phyloP scores from a whole-genome alignment of 768 basidiomycete species.

The Hygrocybe punicea region DNA sequence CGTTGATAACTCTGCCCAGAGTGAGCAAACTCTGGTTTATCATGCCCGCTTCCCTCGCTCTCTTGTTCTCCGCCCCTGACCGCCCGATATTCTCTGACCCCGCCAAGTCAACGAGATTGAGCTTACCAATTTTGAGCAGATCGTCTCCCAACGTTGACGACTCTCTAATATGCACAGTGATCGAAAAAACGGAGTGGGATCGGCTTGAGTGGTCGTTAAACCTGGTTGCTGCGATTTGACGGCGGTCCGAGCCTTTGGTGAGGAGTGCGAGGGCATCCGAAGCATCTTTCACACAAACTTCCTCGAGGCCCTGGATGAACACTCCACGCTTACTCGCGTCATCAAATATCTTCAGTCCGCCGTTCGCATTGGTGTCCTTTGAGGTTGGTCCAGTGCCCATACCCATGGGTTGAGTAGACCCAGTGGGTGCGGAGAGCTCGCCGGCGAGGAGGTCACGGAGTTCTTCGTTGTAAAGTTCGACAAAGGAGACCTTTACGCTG shows the following conservation, averaged over 20 bases:
- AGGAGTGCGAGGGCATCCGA: conserved; percentile 80
- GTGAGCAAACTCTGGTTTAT: conserved; percentile 97
- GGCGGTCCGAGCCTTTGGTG: conserved; percentile 82
- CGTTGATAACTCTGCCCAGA: conserved; percentile 95
- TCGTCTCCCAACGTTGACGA: conserved; percentile 76
- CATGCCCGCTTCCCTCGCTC: conserved; percentile 96
- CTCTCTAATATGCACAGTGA: conserved; percentile 91
- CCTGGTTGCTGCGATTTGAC: conserved; percentile 93
- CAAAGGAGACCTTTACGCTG: conserved; percentile 88
- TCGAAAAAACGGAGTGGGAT: conserved; percentile 96
- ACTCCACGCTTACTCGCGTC: conserved; percentile 86
- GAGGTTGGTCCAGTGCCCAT: conserved; percentile 42
- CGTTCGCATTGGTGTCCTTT: conserved; percentile 41
- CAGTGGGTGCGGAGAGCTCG: conserved; percentile 69
- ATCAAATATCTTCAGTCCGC: conserved; percentile 86
- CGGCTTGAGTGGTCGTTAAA: conserved; percentile 98
- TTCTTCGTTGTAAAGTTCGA: conserved; percentile 98
- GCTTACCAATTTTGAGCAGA: conserved; percentile 86
- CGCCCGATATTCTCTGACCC: conserved; percentile 97
- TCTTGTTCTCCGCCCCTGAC: conserved; percentile 90
- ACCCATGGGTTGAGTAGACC: conserved; percentile 76
- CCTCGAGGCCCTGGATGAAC: conserved; percentile 92
- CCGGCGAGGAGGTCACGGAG: conserved; percentile 85
- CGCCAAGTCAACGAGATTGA: conserved; percentile 95
- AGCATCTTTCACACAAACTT: conserved; percentile 77